Conservation (phyloP, 345 rosid genomes). For the Eucalyptus polybractea region DNA sequence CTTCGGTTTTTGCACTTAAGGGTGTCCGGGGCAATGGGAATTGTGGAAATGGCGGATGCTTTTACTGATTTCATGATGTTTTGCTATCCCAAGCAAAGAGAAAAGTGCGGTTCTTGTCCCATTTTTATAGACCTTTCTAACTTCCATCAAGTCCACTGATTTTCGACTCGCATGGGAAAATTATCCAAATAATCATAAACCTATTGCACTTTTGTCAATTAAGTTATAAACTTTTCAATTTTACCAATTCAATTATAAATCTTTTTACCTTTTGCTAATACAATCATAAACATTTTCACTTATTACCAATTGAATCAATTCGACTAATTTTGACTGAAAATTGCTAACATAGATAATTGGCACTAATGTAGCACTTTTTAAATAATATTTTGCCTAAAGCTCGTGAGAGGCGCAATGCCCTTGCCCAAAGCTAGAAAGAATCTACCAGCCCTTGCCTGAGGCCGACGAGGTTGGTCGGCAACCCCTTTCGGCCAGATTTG, state of each 20-base stretch:
- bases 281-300: fast-evolving
- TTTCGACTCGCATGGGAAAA: too few relatives aligned
- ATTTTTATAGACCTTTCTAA: not conserved
- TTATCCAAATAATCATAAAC: too few relatives aligned
- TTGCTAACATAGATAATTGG: fast-evolving
- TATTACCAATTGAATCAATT: fast-evolving
- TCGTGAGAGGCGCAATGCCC: fast-evolving
- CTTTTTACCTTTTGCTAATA: fast-evolving
- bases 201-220: fast-evolving
- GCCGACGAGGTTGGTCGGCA: fast-evolving
- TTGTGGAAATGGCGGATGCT: too few relatives aligned
- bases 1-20: too few relatives aligned
- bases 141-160: not conserved
- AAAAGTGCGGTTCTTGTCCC: not conserved
- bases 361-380: fast-evolving
- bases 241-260: fast-evolving
- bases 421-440: fast-evolving
- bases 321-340: fast-evolving
- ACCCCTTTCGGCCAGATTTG: fast-evolving
- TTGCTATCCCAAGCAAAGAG: not conserved
- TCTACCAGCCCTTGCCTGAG: fast-evolving
- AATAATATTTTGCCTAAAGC: too few relatives aligned
- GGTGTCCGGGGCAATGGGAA: not conserved
- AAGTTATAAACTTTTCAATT: fast-evolving
- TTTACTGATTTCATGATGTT: too few relatives aligned